Percentiles rank a stretch among this genome's conserved stretches.
Conservation (phyloP, 176 grass and related monocot species). For the Rhipidocladum racemiflorum region DNA sequence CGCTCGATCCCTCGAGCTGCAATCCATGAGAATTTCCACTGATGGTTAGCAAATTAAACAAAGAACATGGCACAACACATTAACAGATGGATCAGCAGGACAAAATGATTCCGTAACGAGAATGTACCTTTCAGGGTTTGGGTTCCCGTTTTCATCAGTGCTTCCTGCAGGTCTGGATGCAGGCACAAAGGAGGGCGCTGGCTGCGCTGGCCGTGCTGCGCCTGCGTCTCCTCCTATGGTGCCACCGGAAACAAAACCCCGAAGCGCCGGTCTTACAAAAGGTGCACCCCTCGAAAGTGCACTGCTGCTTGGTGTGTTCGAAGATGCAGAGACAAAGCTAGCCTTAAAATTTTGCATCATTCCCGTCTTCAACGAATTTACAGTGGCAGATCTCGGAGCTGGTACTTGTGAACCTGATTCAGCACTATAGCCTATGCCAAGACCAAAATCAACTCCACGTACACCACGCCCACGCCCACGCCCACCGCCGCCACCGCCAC, state of each 20-base stretch:
- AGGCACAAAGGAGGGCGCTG: conserved; percentile 28
- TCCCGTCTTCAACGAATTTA: conserved; percentile 69
- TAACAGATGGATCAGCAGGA: background rate
- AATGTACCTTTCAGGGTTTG: conserved; percentile 62
- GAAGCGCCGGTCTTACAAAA: conserved; percentile 53
- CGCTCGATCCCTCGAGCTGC: conserved; percentile 62
- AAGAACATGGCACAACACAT: background rate
- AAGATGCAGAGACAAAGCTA: conserved; percentile 80
- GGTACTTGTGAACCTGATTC: conserved; percentile 61
- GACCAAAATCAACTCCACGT: conserved; percentile 94
- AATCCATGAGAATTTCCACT: conserved; percentile 32
- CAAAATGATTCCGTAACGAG: background rate
- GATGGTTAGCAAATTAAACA: conserved; percentile 13
- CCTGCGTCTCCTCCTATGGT: conserved; percentile 63
- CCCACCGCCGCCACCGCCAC: conserved; percentile 25
- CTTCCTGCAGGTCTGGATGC: conserved; percentile 43
- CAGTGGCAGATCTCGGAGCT: conserved; percentile 52
- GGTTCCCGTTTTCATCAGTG: conserved; percentile 45
- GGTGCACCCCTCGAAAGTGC: conserved; percentile 7
- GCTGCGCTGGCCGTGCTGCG: conserved; percentile 20
- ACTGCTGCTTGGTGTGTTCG: conserved; percentile 40
- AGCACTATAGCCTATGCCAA: conserved; percentile 81
- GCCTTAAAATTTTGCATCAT: conserved; percentile 89
- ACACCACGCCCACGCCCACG: conserved; percentile 66
- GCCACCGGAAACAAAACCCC: conserved; percentile 91